These are phyloP conservation scores for Cladophialophora yegresii DNA, from an alignment of 2,329 filamentous ascomycete genomes.

Conservation along the genomic window DNA sequence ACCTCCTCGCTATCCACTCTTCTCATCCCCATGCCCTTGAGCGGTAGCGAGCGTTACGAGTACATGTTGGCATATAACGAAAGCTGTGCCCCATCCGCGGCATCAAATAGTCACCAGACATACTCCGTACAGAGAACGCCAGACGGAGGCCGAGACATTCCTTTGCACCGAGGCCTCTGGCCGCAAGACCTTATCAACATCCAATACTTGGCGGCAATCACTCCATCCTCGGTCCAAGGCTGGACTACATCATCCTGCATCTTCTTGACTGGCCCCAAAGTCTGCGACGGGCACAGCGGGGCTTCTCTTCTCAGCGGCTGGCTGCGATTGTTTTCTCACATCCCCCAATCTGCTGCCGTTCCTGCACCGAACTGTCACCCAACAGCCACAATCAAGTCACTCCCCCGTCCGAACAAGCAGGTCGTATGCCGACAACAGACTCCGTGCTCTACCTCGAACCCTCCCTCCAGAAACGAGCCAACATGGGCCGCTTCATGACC, in stretches of 20 bases:
- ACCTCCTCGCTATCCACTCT: neutral
- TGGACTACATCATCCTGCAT: constrained; percentile 7
- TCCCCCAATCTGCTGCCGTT: neutral
- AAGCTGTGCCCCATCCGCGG: neutral
- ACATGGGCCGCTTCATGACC: constrained; percentile 32
- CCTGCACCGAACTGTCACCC: neutral
- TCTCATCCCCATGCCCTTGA: neutral
- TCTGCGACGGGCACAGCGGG: neutral
- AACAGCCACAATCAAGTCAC: neutral
- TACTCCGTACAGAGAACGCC: neutral
- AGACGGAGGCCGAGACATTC: neutral
- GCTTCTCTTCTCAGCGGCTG: neutral
- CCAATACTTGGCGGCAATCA: neutral
- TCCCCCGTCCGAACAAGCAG: neutral
- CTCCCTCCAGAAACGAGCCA: constrained; percentile 2
- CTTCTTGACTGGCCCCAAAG: neutral
- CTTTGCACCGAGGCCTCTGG: neutral
- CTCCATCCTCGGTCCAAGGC: neutral
- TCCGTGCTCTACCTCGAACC: constrained; percentile 1
- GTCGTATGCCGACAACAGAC: constrained; percentile 1
- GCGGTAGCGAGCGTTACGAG: neutral
- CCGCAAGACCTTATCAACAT: neutral
- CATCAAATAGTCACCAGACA: neutral
- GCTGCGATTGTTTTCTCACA: neutral
- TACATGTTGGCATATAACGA: neutral